phyloP scores from a whole-genome alignment of 345 rosid species.

The Passiflora organensis region DNA sequence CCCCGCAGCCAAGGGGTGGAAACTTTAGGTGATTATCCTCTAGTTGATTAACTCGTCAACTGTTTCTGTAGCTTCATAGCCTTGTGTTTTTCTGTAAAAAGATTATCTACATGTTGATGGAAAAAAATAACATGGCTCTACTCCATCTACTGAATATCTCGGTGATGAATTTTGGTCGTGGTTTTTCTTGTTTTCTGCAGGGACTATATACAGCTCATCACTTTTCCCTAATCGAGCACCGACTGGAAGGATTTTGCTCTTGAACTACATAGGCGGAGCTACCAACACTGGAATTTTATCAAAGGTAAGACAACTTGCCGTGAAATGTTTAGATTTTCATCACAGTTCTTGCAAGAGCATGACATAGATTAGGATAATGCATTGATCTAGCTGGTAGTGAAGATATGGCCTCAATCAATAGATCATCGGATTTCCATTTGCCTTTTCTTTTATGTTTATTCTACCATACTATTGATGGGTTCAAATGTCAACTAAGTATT shows the following conservation, averaged over 20 bases:
- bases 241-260: slow-evolving; percentile 64
- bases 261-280: slow-evolving; percentile 86
- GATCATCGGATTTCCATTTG: not conserved
- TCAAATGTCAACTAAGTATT: too few species aligned
- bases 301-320: slow-evolving; percentile 40
- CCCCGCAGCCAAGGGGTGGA: slow-evolving; percentile 98
- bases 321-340: not conserved
- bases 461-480: too few species aligned
- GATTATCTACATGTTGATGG: not conserved
- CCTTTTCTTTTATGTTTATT: too few species aligned
- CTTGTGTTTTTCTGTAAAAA: not conserved
- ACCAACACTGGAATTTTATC: slow-evolving; percentile 69
- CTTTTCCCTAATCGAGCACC: slow-evolving; percentile 93
- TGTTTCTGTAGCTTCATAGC: not conserved
- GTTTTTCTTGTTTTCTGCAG: slow-evolving; percentile 31
- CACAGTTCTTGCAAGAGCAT: not conserved
- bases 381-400: not conserved
- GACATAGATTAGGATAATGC: not conserved
- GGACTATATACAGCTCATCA: slow-evolving; percentile 90
- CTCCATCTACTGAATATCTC: not conserved
- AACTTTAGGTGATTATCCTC: slow-evolving; percentile 62
- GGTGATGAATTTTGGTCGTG: not conserved
- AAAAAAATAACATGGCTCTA: not conserved
- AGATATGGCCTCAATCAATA: not conserved
- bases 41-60: slow-evolving; percentile 1